phyloP scores from a whole-genome alignment of 2,329 filamentous ascomycete species.

The Ophiostoma angusticollis region DNA sequence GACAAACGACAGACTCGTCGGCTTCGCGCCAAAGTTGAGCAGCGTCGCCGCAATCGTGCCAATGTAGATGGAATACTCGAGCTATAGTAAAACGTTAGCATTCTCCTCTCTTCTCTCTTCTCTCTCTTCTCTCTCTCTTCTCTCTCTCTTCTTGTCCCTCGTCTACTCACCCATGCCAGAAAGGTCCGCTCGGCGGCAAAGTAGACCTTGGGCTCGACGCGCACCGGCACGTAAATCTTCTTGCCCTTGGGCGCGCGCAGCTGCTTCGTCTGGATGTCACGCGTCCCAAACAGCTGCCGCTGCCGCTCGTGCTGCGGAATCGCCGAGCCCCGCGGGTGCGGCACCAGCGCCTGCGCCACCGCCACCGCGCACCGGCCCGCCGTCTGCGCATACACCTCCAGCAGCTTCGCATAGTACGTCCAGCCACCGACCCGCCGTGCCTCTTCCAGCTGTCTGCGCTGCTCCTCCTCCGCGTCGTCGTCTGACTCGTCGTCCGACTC shows the following conservation, averaged over 20 bases:
- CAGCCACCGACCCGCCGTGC: slow-evolving; percentile 64
- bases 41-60: slow-evolving; percentile 75
- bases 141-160: no score
- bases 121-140: no score
- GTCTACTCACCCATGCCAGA: slow-evolving; percentile 87
- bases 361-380: slow-evolving; percentile 28
- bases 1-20: slow-evolving; percentile 46
- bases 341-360: slow-evolving; percentile 38
- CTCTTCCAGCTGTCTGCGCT: slow-evolving; percentile 44
- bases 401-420: slow-evolving; percentile 55
- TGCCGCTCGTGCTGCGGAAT: slow-evolving; percentile 45
- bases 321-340: slow-evolving; percentile 40
- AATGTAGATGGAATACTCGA: slow-evolving; percentile 93
- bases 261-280: slow-evolving; percentile 39
- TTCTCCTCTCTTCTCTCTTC: no score
- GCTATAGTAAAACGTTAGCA: no score
- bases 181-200: slow-evolving; percentile 95
- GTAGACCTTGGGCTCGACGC: slow-evolving; percentile 95
- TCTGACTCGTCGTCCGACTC: slow-evolving; percentile 92
- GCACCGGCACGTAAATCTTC: slow-evolving; percentile 89
- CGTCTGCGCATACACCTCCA: slow-evolving; percentile 32
- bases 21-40: slow-evolving; percentile 61
- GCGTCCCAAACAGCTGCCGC: slow-evolving; percentile 38
- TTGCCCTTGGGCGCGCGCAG: slow-evolving; percentile 70
- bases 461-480: slow-evolving; percentile 54